A percentile compares a stretch with the other conserved stretches of the same genome.
These are phyloP conservation scores for Zygosaccharomyces sapae DNA, from an alignment of 1,139 yeast genomes.

Conservation along the genomic window DNA sequence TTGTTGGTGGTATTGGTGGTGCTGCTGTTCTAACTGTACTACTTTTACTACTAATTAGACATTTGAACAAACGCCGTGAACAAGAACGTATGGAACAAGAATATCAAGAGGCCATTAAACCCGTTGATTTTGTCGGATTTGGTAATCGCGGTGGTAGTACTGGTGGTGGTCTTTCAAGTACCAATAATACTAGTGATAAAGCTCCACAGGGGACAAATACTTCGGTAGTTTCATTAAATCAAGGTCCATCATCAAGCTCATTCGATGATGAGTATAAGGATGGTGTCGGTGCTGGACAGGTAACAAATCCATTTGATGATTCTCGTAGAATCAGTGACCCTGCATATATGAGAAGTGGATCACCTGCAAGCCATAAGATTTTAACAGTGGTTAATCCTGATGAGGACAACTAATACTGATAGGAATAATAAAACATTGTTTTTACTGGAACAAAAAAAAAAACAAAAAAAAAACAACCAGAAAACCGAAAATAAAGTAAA, in stretches of 20 bases:
- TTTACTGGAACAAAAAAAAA: too few relatives aligned
- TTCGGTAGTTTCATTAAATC: constrained; percentile 18
- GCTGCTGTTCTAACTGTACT: constrained; percentile 25
- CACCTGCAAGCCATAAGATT: constrained; percentile 21
- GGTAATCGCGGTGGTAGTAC: constrained; percentile 10
- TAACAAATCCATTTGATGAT: constrained; percentile 33
- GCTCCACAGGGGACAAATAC: constrained; percentile 3
- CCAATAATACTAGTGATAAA: constrained; percentile 5
- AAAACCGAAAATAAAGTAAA: too few relatives aligned
- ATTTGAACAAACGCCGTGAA: constrained; percentile 32
- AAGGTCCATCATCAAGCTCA: constrained; percentile 14
- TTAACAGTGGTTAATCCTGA: constrained; percentile 37
- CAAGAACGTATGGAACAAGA: constrained; percentile 38
- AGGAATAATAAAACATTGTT: too few relatives aligned
- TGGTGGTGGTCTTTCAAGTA: not conserved
- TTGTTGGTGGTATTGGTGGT: constrained; percentile 37
- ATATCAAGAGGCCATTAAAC: constrained; percentile 38
- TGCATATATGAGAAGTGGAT: constrained; percentile 22
- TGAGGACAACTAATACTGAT: constrained; percentile 14
- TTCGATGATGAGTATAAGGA: constrained; percentile 12
- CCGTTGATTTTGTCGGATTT: constrained; percentile 31
- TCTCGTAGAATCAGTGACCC: constrained; percentile 34
- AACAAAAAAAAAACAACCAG: too few relatives aligned
- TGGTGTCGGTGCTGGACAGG: not conserved
- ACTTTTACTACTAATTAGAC: constrained; percentile 28